Base-by-base conservation (phyloP, 306 rosid species). In the Quercus cerris region DNA sequence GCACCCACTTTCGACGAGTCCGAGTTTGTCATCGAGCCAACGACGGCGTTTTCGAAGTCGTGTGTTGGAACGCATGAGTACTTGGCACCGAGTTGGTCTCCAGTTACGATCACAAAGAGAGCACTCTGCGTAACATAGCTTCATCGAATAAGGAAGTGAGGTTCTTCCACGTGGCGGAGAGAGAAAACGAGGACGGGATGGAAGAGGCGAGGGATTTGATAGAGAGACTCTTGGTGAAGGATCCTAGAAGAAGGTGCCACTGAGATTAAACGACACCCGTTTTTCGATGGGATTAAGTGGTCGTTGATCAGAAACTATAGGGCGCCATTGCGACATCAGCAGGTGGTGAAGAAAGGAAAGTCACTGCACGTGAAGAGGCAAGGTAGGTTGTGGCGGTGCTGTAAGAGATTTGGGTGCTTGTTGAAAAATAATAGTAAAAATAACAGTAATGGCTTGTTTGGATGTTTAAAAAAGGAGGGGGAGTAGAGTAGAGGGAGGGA, bases 41-140 rank as follows among this genome's bases (percentile, higher is more conserved):
- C 88, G 15, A 14, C 87, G 31, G 97, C 94, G 35, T 86, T 87
- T 85, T 94, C 97, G 1, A 81, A 81, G 78, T 93, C 97, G 2
- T 91, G 97, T 64, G 94, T 94, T 0, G 97, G 97, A 28, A 94
- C 97, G 0, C 99, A 94, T 38, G 97, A 94, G 86, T 93, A 94
- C 44, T 20, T 93, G 10, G 95, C 99, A 5, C 97, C 1, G 97
- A 94, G 90, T 76, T 94, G 20, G 90, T 93, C 0, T n/a, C 87
- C 0, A 97, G 97, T 1, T 27, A 58, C 75, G 97, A 97, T 1
- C 99, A 94, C 70, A 94, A 91, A 28, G 97, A 94, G 83, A 64
- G 74, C 72, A 93, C 99, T 0, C 85, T 94, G 31, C 82, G 94
- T 49, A 93, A 91, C 49, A 94, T 94, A 74, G 92, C 89, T 33